phyloP scores from a whole-genome alignment of 2,329 filamentous ascomycete species.

The Phoma sp. region DNA sequence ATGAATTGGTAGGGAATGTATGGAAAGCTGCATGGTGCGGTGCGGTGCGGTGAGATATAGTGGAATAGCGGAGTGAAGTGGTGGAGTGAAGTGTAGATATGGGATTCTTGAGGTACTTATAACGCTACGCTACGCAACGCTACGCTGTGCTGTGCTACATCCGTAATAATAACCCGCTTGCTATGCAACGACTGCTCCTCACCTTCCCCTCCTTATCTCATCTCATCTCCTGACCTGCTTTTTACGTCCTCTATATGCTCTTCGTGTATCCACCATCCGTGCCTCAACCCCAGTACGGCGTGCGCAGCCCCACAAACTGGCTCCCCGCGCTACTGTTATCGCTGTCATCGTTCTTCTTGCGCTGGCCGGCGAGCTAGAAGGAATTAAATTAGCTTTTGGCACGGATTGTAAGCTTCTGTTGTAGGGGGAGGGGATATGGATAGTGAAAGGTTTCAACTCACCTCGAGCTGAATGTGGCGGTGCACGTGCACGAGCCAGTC shows the following conservation, averaged over 20 bases:
- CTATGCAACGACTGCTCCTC: not conserved
- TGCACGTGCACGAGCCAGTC: conserved; percentile 98
- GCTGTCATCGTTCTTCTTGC: conserved; percentile 70
- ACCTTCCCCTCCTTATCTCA: not conserved
- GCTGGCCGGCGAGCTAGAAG: conserved; percentile 65
- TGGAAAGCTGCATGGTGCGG: too few relatives aligned
- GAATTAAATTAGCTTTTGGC: not conserved
- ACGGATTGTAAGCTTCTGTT: conserved; percentile 16
- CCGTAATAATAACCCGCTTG: too few relatives aligned
- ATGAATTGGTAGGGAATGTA: too few relatives aligned
- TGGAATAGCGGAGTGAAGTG: too few relatives aligned
- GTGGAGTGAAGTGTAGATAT: too few relatives aligned
- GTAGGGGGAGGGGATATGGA: too few relatives aligned
- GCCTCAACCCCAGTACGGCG: conserved; percentile 48
- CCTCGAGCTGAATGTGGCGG: conserved; percentile 87
- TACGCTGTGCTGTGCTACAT: too few relatives aligned
- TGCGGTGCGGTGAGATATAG: too few relatives aligned
- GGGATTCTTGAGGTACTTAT: too few relatives aligned
- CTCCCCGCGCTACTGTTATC: conserved; percentile 34
- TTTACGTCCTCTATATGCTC: too few relatives aligned
- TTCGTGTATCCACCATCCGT: not conserved
- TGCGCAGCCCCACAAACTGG: conserved; percentile 49
- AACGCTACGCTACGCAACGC: too few relatives aligned
- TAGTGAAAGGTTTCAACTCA: conserved; percentile 21
- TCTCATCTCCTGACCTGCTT: not conserved